Percentiles rank a stretch among this genome's conserved stretches.
phyloP scores from a whole-genome alignment of 23 red algal genomes.

The Gracilaria domingensis region DNA sequence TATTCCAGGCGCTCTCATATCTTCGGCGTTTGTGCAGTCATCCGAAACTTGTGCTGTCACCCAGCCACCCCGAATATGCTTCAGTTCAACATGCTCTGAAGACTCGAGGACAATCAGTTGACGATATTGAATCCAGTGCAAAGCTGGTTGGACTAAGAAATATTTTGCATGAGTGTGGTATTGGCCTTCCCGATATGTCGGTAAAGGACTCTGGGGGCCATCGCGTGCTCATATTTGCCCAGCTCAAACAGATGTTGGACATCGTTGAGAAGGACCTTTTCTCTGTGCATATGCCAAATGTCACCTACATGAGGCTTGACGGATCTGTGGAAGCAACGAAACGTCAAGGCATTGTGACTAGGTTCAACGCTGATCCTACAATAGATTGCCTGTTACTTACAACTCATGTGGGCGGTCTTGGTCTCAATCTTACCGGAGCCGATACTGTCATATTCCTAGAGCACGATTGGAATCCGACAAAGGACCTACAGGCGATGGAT shows the following conservation, averaged over 20 bases:
- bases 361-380: slow-evolving; percentile 97
- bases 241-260: slow-evolving; percentile 92
- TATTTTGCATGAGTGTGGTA: slow-evolving; percentile 86
- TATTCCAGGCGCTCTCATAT: slow-evolving; percentile 83
- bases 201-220: slow-evolving; percentile 70
- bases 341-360: slow-evolving; percentile 89
- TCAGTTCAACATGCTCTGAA: slow-evolving; percentile 47
- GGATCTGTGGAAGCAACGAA: slow-evolving; percentile 82
- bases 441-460: slow-evolving; percentile 98
- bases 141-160: slow-evolving; percentile 80
- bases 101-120: slow-evolving; percentile 45
- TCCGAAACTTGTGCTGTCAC: slow-evolving; percentile 81
- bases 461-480: slow-evolving; percentile 96
- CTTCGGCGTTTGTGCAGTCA: slow-evolving; percentile 89
- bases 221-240: slow-evolving; percentile 96
- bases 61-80: slow-evolving; percentile 48
- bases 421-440: slow-evolving; percentile 96
- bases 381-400: slow-evolving; percentile 94
- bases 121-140: slow-evolving; percentile 77
- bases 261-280: slow-evolving; percentile 93
- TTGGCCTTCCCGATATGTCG: slow-evolving; percentile 42
- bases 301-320: slow-evolving; percentile 94
- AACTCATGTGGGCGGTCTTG: slow-evolving; percentile 94
- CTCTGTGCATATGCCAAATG: slow-evolving; percentile 69
- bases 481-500: slow-evolving; percentile 99